Percentiles rank a stretch among this genome's conserved stretches.
Conservation (phyloP, 2,329 filamentous ascomycete species). For the Beauveria medogensis region DNA sequence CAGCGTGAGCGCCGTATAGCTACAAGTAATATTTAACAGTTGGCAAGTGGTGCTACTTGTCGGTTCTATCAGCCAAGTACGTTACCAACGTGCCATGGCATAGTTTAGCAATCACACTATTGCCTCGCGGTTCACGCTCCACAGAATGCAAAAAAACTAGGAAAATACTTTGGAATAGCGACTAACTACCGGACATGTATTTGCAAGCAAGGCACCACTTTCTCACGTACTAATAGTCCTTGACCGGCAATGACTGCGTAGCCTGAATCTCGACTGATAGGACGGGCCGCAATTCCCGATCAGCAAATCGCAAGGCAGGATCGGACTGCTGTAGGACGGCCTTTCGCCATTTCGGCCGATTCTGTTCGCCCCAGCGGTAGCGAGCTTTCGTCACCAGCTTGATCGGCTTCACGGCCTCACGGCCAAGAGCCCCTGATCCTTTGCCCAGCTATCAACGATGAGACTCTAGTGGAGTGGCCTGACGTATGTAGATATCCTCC, state of each 20-base stretch:
- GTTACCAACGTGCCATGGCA: too few relatives aligned
- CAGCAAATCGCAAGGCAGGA: neutral
- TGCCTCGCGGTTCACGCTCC: too few relatives aligned
- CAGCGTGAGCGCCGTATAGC: too few relatives aligned
- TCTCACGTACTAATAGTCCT: neutral
- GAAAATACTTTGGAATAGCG: too few relatives aligned
- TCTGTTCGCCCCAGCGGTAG: neutral
- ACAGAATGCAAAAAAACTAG: too few relatives aligned
- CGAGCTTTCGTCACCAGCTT: neutral
- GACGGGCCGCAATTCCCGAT: neutral
- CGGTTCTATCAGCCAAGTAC: too few relatives aligned
- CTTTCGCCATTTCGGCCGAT: conserved; percentile 1
- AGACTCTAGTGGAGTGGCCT: neutral
- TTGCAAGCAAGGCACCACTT: neutral
- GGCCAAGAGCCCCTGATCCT: neutral
- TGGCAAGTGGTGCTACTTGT: too few relatives aligned
- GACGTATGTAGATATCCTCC: neutral
- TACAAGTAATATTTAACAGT: too few relatives aligned
- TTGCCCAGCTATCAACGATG: neutral
- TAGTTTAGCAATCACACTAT: too few relatives aligned
- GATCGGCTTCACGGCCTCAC: neutral
- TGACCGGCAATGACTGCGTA: too few relatives aligned
- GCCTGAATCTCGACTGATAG: neutral
- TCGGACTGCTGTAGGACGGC: neutral
- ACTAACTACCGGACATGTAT: too few relatives aligned